Conservation (phyloP, 345 rosid genomes). For the Xanthoceras sorbifolium region DNA sequence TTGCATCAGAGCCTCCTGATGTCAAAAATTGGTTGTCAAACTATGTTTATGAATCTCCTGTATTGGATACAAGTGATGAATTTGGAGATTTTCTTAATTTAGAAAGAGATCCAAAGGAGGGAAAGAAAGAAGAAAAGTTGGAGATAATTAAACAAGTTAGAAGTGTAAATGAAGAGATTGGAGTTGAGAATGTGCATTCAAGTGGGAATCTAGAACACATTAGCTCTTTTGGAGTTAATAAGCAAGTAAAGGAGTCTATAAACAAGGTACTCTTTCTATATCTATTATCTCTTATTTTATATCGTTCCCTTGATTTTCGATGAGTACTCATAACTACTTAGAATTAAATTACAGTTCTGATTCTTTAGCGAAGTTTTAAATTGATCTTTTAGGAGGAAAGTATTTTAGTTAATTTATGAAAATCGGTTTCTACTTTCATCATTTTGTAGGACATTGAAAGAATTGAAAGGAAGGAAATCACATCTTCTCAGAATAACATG, state of each 20-base stretch:
- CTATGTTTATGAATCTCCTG: conserved; percentile 52
- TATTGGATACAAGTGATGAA: conserved; percentile 25
- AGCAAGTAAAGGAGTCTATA: no score
- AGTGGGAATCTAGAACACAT: conserved; percentile 20
- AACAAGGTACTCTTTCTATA: no score
- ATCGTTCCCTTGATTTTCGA: neutral
- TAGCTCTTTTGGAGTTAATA: no score
- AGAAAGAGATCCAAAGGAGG: conserved; percentile 25
- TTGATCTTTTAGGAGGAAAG: neutral
- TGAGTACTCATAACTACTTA: no score
- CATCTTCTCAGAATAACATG: neutral
- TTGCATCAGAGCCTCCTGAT: conserved; percentile 58
- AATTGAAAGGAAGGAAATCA: conserved; percentile 1
- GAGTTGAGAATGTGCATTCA: conserved; percentile 22
- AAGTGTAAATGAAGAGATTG: conserved; percentile 24
- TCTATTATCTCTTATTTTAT: neutral
- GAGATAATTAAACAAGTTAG: conserved; percentile 17
- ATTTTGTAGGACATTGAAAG: no score
- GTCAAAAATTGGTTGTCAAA: conserved; percentile 57
- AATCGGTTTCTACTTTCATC: no score
- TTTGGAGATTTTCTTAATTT: conserved; percentile 21
- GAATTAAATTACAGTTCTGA: neutral
- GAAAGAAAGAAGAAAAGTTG: conserved; percentile 21
- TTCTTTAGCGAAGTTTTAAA: neutral
- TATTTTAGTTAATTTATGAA: no score